phyloP scores from a whole-genome alignment of 345 rosid genomes.

The Boechera stricta region DNA sequence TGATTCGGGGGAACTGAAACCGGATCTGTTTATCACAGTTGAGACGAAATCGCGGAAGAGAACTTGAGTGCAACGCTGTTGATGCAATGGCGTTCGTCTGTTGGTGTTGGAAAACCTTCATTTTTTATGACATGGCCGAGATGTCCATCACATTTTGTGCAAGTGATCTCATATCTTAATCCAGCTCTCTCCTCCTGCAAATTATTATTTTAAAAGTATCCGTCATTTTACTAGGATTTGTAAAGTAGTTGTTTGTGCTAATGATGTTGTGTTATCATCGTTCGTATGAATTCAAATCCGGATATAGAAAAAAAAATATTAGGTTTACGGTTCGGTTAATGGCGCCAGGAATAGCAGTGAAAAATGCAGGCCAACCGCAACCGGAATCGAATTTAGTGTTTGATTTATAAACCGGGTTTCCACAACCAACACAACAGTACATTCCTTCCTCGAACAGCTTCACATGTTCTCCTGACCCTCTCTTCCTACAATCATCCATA shows the following conservation, averaged over 20 bases:
- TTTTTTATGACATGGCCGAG: slow-evolving; percentile 82
- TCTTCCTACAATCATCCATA: slow-evolving; percentile 46
- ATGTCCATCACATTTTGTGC: slow-evolving; percentile 91
- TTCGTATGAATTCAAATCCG: background rate
- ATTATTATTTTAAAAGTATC: background rate
- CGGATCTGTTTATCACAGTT: no score
- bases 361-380: slow-evolving; percentile 89
- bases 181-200: slow-evolving; percentile 75
- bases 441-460: slow-evolving; percentile 65
- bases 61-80: slow-evolving; percentile 82
- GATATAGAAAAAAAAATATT: no score
- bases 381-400: slow-evolving; percentile 76
- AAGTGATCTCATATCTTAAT: slow-evolving; percentile 72
- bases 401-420: slow-evolving; percentile 71
- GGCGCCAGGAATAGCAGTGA: slow-evolving; percentile 81
- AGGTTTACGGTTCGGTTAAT: slow-evolving; percentile 55
- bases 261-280: background rate
- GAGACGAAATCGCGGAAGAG: background rate
- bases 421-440: slow-evolving; percentile 77
- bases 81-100: slow-evolving; percentile 80
- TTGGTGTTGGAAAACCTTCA: slow-evolving; percentile 78
- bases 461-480: slow-evolving; percentile 77
- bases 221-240: background rate
- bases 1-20: no score
- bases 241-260: no score